Percentiles rank a stretch among this genome's conserved stretches.
Conservation (phyloP, 2,329 filamentous ascomycete species). For the Penicillium concentricum region DNA sequence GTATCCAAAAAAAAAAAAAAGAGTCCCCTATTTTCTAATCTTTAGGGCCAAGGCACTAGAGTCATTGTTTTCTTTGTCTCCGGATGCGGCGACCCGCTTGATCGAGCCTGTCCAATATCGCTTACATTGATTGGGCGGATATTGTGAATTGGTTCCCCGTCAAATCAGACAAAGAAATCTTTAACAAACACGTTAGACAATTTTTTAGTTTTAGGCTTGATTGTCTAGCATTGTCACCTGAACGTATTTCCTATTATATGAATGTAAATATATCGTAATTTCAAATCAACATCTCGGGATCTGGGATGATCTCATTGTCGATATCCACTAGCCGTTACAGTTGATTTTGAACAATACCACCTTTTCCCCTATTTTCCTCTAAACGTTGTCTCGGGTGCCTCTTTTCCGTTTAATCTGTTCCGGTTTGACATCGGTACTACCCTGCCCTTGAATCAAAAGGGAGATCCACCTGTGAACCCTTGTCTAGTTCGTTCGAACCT, state of each 20-base stretch:
- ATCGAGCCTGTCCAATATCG: not conserved
- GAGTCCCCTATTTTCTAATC: not conserved
- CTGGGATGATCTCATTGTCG: constrained; percentile 2
- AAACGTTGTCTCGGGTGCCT: constrained; percentile 1
- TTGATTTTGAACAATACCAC: constrained; percentile 3
- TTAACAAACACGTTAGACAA: not conserved
- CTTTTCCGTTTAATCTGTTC: no score
- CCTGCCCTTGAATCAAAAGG: constrained; percentile 6
- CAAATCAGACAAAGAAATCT: constrained; percentile 15
- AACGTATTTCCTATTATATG: not conserved
- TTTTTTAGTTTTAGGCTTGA: not conserved
- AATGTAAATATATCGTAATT: no score
- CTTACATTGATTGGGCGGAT: not conserved
- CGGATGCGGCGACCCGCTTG: constrained; percentile 24
- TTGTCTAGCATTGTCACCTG: constrained; percentile 1
- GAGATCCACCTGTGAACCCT: not conserved
- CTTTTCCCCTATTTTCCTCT: not conserved
- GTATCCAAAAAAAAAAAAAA: not conserved
- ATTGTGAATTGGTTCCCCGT: constrained; percentile 15
- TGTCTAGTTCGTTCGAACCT: no score
- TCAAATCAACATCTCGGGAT: not conserved
- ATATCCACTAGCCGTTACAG: not conserved
- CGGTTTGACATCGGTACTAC: constrained; percentile 16
- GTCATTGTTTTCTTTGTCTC: constrained; percentile 30
- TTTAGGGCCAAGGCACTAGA: constrained; percentile 12